Evolutionary conservation across 305 asterid genomes (phyloP).

Genomic region (Fraxinus sp.): DNA sequence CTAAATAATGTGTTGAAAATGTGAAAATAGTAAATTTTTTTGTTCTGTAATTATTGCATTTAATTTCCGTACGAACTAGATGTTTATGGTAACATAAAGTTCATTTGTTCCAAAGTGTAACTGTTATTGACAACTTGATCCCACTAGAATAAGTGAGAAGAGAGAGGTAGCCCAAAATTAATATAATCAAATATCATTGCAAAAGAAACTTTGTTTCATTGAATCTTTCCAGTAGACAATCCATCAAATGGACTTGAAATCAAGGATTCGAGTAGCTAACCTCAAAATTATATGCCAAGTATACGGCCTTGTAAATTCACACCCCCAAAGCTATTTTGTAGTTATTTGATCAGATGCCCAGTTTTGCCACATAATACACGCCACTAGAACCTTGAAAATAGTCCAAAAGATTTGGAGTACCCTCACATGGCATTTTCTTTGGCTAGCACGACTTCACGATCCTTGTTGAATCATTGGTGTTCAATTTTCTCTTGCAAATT

Average conservation of each 20-base stretch:
- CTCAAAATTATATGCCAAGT: background rate
- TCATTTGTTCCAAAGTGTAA: background rate
- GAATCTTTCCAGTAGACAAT: background rate
- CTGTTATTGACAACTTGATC: background rate
- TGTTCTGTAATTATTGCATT: background rate
- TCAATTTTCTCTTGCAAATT: constrained; percentile 7
- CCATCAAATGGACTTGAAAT: background rate
- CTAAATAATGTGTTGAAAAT: background rate
- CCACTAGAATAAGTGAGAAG: background rate
- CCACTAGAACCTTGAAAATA: background rate
- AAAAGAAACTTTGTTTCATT: background rate
- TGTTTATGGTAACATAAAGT: background rate
- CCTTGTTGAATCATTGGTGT: background rate
- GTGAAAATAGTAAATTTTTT: background rate
- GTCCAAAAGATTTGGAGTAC: background rate
- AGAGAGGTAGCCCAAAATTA: background rate
- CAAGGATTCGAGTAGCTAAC: background rate
- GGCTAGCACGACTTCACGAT: background rate
- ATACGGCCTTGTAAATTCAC: background rate
- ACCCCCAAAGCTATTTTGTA: background rate
- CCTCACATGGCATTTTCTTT: background rate
- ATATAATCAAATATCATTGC: background rate
- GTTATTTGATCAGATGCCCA: background rate
- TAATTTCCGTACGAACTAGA: background rate
- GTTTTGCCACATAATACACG: background rate